Conservation (phyloP, 768 basidiomycete species). For the Neoboletus subvelutipes region DNA sequence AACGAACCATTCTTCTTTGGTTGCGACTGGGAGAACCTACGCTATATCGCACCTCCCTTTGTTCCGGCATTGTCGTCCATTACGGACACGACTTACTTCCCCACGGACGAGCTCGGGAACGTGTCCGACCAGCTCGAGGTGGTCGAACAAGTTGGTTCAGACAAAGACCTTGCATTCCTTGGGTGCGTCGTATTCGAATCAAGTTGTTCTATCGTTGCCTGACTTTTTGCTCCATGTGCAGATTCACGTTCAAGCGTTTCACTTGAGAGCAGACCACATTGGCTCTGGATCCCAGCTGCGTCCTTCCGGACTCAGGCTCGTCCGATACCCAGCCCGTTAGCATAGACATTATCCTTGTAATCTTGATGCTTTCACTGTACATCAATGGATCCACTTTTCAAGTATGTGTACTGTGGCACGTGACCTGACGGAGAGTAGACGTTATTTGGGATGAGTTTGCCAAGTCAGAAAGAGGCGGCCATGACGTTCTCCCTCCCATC, state of each 20-base stretch:
- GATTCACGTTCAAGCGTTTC: conserved; percentile 86
- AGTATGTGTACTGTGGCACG: conserved; percentile 10
- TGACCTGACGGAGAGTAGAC: conserved; percentile 10
- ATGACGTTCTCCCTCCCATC: conserved; percentile 79
- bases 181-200: conserved; percentile 41
- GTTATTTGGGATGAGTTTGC: background rate
- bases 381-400: conserved; percentile 3
- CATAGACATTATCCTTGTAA: conserved; percentile 30
- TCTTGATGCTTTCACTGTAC: conserved; percentile 23
- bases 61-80: conserved; percentile 90
- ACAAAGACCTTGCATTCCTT: conserved; percentile 68
- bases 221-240: conserved; percentile 28
- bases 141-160: conserved; percentile 61
- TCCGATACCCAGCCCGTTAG: conserved; percentile 29
- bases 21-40: conserved; percentile 90
- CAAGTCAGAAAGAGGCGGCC: conserved; percentile 5
- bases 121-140: conserved; percentile 58
- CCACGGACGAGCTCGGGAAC: conserved; percentile 85
- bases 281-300: background rate
- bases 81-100: conserved; percentile 96
- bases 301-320: conserved; percentile 4
- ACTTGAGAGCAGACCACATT: conserved; percentile 21
- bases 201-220: background rate
- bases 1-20: conserved; percentile 92
- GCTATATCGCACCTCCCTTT: conserved; percentile 94